A percentile compares a stretch with the other conserved stretches of the same genome.
Conservation (phyloP, 148 eudicot genomes). For the Simmondsia chinensis region DNA sequence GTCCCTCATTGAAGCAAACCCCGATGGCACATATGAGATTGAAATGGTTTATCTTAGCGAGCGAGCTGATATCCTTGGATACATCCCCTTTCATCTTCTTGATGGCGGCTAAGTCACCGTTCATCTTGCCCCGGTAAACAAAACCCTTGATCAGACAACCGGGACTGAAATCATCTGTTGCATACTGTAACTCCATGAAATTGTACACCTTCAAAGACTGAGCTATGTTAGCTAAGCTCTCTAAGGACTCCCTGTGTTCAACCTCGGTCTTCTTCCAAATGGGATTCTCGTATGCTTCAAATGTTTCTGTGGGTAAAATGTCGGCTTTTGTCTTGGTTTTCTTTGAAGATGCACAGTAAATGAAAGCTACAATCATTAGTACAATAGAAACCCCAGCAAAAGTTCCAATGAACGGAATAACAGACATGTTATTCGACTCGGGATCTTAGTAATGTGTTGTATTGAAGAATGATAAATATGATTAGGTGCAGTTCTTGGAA, state of each 20-base stretch:
- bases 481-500: too few relatives aligned
- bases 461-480: not conserved
- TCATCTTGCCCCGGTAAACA: constrained; percentile 69
- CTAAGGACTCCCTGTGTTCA: constrained; percentile 47
- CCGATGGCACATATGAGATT: constrained; percentile 67
- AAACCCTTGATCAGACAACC: constrained; percentile 52
- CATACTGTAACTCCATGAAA: constrained; percentile 51
- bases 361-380: constrained; percentile 10
- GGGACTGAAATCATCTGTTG: constrained; percentile 68
- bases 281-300: constrained; percentile 50
- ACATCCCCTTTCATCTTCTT: constrained; percentile 75
- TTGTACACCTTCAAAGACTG: constrained; percentile 62
- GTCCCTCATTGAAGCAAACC: constrained; percentile 60
- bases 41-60: constrained; percentile 78
- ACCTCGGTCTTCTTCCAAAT: constrained; percentile 33
- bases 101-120: constrained; percentile 66
- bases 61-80: constrained; percentile 53
- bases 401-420: constrained; percentile 41
- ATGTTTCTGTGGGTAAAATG: constrained; percentile 32
- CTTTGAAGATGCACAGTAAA: constrained; percentile 23
- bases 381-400: constrained; percentile 31
- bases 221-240: constrained; percentile 52
- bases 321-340: constrained; percentile 28
- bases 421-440: constrained; percentile 27
- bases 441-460: not conserved